phyloP scores from a whole-genome alignment of 78 protist species.

The Carpediemonas membranifera region DNA sequence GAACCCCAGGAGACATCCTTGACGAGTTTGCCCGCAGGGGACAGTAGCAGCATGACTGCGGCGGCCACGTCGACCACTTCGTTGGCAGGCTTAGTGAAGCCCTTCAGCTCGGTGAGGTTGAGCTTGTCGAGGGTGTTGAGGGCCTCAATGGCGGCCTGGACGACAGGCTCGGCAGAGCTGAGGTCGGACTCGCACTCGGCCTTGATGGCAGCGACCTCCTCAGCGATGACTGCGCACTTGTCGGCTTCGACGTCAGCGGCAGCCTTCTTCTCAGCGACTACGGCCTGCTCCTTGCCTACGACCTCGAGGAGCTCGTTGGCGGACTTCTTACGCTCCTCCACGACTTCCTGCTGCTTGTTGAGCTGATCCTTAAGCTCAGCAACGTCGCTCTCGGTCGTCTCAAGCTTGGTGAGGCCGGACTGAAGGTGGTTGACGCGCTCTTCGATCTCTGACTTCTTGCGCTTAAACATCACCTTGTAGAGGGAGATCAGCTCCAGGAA shows the following conservation, averaged over 20 bases:
- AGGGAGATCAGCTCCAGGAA: slow-evolving; percentile 65
- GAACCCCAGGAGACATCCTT: slow-evolving; percentile 32
- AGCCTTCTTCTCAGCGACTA: slow-evolving; percentile 32
- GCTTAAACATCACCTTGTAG: slow-evolving; percentile 38
- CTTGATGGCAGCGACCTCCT: slow-evolving; percentile 10
- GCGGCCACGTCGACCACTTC: slow-evolving; percentile 28
- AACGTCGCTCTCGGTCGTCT: slow-evolving; percentile 12
- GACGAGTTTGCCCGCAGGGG: neutral
- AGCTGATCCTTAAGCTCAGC: slow-evolving; percentile 31
- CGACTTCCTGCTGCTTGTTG: slow-evolving; percentile 26
- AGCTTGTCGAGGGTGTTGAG: slow-evolving; percentile 50
- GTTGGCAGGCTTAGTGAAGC: slow-evolving; percentile 43
- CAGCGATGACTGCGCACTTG: slow-evolving; percentile 22
- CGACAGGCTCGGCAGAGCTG: slow-evolving; percentile 54
- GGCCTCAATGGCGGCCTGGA: slow-evolving; percentile 56
- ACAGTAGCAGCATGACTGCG: slow-evolving; percentile 33
- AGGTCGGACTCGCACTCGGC: slow-evolving; percentile 40
- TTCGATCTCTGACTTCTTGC: slow-evolving; percentile 24
- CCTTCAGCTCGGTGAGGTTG: slow-evolving; percentile 50
- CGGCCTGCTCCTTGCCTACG: slow-evolving; percentile 34
- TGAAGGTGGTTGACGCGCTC: slow-evolving; percentile 14
- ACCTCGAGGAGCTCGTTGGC: slow-evolving; percentile 31
- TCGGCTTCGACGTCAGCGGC: slow-evolving; percentile 38
- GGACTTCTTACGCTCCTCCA: slow-evolving; percentile 28
- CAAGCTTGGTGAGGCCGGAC: slow-evolving; percentile 37